These are phyloP conservation scores for Nymphaea thermarum DNA, from an alignment of 164 flowering plant genomes.

Conservation along the genomic window DNA sequence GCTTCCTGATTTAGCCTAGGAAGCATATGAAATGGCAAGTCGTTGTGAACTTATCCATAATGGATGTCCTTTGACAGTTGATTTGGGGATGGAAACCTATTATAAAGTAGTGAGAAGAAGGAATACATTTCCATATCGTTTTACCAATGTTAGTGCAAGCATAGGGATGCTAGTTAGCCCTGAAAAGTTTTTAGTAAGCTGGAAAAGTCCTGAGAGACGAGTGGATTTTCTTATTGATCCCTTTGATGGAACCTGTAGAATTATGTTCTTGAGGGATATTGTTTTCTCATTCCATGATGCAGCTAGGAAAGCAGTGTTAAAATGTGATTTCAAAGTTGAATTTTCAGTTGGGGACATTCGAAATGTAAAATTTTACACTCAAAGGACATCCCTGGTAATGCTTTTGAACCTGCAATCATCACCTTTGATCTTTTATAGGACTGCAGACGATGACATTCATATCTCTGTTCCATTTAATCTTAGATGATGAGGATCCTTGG, in stretches of 20 bases:
- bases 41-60: slow-evolving; percentile 33
- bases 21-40: slow-evolving; percentile 39
- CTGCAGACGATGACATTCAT: no score
- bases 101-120: slow-evolving; percentile 39
- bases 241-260: slow-evolving; percentile 59
- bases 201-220: slow-evolving; percentile 62
- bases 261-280: slow-evolving; percentile 51
- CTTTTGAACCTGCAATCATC: no score
- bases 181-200: slow-evolving; percentile 51
- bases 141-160: slow-evolving; percentile 38
- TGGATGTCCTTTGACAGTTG: slow-evolving; percentile 34
- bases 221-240: slow-evolving; percentile 76
- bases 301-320: slow-evolving; percentile 31
- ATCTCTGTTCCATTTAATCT: slow-evolving; percentile 53
- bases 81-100: slow-evolving; percentile 54
- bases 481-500: slow-evolving; percentile 98
- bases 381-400: no score
- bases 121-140: slow-evolving; percentile 31
- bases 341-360: slow-evolving; percentile 58
- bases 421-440: no score
- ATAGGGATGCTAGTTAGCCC: slow-evolving; percentile 42
- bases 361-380: slow-evolving; percentile 27
- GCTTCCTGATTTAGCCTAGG: slow-evolving; percentile 24
- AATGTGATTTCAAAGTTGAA: slow-evolving; percentile 73
- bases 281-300: slow-evolving; percentile 48